Base-by-base conservation (phyloP, 1,139 yeast genomes). In the Maudiozyma humilis region DNA sequence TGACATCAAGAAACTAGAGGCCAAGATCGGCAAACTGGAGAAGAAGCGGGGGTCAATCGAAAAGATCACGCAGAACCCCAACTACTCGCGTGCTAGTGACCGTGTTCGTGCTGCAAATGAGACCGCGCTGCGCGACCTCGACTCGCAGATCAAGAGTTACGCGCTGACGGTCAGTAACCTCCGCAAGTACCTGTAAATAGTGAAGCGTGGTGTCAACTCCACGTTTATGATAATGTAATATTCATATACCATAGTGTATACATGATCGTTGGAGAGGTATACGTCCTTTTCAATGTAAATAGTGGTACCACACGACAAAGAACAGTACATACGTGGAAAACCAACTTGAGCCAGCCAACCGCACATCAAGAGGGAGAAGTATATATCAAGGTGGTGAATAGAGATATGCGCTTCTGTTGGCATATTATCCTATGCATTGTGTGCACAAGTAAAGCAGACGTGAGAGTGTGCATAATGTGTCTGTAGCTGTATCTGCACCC, bases 81-180 rank as follows among this genome's bases (percentile, higher is more conserved):
- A 88, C 65, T 89, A 87, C 62, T 77, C 75, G 50, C 89, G 88
- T 76, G 95, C 95, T 46, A 78, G 78, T 54, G 75, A 72, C 40
- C 79, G 78, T 51, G 94, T 93, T 44, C 81, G 81, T 66, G 89
- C 82, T 54, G 73, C 77, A 51, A 91, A 91, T 51, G 62, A 59
- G 55, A 73, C 75, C 62, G 77, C 82, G 63, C 69, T 81, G 47
- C 89, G 82, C 52, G 80, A 78, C 57, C 73, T 76, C 51, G 65
- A 67, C 51, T 95, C 96, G 37, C 96, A 89, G 64, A 81, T 86
- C 49, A 84, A 82, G 58, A 93, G 94, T 49, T 76, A 81, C 56
- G 77, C 81, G 57, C 79, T 82, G 51, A 84, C 93, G 47, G 80
- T 84, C 62, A 75, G 74, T 32, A 80, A 82, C 55, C 74, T 84